phyloP scores from a whole-genome alignment of 148 eudicot species.

The Agrostemma githago region DNA sequence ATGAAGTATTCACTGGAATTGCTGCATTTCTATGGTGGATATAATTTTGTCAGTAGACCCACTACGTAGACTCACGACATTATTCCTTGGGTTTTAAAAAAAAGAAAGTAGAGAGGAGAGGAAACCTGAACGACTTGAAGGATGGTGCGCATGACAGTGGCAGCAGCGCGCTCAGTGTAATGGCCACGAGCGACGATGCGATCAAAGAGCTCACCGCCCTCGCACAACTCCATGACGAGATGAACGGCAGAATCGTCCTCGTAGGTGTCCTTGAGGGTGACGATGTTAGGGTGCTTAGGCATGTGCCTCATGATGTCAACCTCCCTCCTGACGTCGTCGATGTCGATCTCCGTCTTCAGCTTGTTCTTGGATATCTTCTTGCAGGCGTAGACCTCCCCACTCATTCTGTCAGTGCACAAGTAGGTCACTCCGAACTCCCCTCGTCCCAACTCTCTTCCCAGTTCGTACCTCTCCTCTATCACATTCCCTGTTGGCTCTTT shows the following conservation, averaged over 20 bases:
- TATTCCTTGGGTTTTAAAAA: neutral
- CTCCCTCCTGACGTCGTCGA: constrained; percentile 59
- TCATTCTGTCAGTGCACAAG: constrained; percentile 39
- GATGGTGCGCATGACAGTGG: constrained; percentile 41
- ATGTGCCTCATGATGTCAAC: constrained; percentile 44
- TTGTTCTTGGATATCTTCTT: constrained; percentile 50
- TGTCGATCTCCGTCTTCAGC: constrained; percentile 45
- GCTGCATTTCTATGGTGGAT: too few relatives aligned
- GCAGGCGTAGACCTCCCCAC: constrained; percentile 44
- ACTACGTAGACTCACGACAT: too few relatives aligned
- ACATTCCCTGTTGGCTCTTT: constrained; percentile 43
- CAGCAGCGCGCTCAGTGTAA: constrained; percentile 64
- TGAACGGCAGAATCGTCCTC: constrained; percentile 57
- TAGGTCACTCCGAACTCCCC: constrained; percentile 54
- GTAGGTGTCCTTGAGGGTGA: constrained; percentile 48
- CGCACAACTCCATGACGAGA: constrained; percentile 62
- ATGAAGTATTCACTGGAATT: too few relatives aligned
- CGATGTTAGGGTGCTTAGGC: constrained; percentile 50
- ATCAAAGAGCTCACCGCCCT: constrained; percentile 51
- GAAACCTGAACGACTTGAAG: constrained; percentile 57
- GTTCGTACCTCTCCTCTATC: constrained; percentile 36
- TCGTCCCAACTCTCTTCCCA: constrained; percentile 55
- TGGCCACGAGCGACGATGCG: constrained; percentile 57
- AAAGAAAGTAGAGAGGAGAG: neutral
- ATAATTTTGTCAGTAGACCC: too few relatives aligned